Conservation (phyloP, 2,329 filamentous ascomycete genomes). For the Knufia petricola region DNA sequence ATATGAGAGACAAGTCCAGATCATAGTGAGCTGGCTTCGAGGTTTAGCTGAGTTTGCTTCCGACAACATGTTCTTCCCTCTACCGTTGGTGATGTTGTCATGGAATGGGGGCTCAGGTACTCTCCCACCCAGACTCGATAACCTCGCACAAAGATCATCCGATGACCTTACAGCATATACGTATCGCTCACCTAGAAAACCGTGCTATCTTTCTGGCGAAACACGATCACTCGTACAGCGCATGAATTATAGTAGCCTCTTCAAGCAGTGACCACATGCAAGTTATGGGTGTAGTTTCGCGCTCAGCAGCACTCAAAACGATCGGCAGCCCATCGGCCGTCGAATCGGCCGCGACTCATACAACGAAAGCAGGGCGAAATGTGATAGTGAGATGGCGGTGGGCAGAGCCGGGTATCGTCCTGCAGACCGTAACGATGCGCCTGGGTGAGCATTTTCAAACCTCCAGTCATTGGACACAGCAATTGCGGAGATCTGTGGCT, state of each 20-base stretch:
- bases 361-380: constrained; percentile 14
- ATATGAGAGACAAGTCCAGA: constrained; percentile 16
- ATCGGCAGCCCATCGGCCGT: constrained; percentile 13
- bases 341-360: constrained; percentile 14
- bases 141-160: constrained; percentile 12
- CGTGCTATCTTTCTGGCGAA: constrained; percentile 22
- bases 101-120: constrained; percentile 8
- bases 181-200: constrained; percentile 16
- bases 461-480: too few species aligned
- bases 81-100: constrained; percentile 16
- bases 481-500: too few species aligned
- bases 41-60: constrained; percentile 13
- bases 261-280: constrained; percentile 20
- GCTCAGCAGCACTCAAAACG: constrained; percentile 15
- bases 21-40: constrained; percentile 8
- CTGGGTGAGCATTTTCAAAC: too few species aligned
- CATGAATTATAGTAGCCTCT: constrained; percentile 6
- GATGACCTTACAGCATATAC: constrained; percentile 11
- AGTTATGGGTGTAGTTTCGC: constrained; percentile 19
- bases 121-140: constrained; percentile 8
- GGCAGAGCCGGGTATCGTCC: neutral
- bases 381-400: constrained; percentile 10
- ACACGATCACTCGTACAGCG: constrained; percentile 13
- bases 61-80: constrained; percentile 16
- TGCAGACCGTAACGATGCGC: neutral